These are phyloP conservation scores for Copromyces sp. DNA, from an alignment of 495 filamentous ascomycete genomes.

Conservation along the genomic window DNA sequence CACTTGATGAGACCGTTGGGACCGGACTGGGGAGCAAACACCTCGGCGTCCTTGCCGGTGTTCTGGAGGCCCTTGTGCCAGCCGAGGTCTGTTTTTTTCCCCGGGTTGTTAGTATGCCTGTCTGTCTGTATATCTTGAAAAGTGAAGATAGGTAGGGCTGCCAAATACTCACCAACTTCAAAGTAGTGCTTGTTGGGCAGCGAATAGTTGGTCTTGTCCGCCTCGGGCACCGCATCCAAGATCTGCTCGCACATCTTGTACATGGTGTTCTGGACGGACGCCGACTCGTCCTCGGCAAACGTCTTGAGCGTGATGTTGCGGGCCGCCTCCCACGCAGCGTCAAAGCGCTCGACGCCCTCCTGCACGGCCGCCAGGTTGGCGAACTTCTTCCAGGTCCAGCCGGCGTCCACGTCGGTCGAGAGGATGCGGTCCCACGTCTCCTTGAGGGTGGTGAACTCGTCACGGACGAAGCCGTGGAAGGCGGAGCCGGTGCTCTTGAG, in stretches of 20 bases:
- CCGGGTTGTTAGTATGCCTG: background rate
- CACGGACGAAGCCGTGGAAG: constrained; percentile 86
- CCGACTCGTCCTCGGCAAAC: constrained; percentile 84
- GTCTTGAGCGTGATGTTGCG: constrained; percentile 77
- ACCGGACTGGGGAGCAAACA: constrained; percentile 84
- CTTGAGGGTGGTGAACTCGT: constrained; percentile 82
- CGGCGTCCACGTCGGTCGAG: constrained; percentile 79
- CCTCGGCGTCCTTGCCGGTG: constrained; percentile 91
- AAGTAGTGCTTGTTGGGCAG: constrained; percentile 99
- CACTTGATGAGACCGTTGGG: constrained; percentile 96
- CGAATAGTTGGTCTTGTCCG: constrained; percentile 66
- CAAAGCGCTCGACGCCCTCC: constrained; percentile 54
- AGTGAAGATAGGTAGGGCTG: background rate
- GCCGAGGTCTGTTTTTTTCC: constrained; percentile 55
- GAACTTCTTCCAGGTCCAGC: constrained; percentile 77
- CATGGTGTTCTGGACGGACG: constrained; percentile 95
- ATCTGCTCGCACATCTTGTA: constrained; percentile 95
- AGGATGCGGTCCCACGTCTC: constrained; percentile 94
- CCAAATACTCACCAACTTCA: constrained; percentile 66
- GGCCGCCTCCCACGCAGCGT: constrained; percentile 65
- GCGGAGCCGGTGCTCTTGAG: constrained; percentile 96
- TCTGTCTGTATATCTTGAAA: background rate
- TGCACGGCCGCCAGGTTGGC: constrained; percentile 55
- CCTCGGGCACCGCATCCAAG: constrained; percentile 58
- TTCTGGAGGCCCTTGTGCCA: constrained; percentile 98